Conservation (phyloP, 2,329 filamentous ascomycete species). For the Nothophoma quercina region DNA sequence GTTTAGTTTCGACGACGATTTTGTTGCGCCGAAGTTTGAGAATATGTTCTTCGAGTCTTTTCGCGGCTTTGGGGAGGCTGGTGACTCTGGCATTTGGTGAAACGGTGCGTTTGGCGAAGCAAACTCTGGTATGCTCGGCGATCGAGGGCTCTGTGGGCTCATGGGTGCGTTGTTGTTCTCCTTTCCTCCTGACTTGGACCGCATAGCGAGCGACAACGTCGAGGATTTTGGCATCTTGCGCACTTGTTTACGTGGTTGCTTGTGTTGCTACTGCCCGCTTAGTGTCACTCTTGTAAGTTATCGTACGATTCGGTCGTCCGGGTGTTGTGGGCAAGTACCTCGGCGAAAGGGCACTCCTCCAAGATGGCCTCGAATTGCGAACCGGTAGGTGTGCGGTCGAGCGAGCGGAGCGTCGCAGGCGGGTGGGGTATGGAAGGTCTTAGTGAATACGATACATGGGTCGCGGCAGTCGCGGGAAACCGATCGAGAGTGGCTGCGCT, state of each 20-base stretch:
- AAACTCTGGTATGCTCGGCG: conserved; percentile 39
- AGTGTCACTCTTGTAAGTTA: conserved; percentile 22
- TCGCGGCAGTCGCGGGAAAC: conserved; percentile 22
- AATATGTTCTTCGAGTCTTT: conserved; percentile 56
- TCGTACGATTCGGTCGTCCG: conserved; percentile 1
- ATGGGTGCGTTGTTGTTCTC: conserved; percentile 37
- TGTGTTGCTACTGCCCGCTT: conserved; percentile 35
- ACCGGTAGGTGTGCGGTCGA: conserved; percentile 22
- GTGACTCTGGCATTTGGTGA: conserved; percentile 42
- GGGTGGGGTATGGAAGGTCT: conserved; percentile 22
- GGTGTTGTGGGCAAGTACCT: conserved; percentile 36
- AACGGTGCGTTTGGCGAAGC: conserved; percentile 42
- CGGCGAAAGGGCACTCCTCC: conserved; percentile 25
- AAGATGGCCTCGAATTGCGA: conserved; percentile 19
- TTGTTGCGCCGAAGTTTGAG: conserved; percentile 57
- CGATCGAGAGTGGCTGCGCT: conserved; percentile 24
- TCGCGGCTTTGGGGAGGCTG: conserved; percentile 45
- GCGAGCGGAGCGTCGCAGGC: conserved; percentile 27
- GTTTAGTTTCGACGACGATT: conserved; percentile 54
- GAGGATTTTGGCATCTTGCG: conserved; percentile 51
- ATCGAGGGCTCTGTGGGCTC: conserved; percentile 46
- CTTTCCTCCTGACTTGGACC: conserved; percentile 38
- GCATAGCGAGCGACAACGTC: conserved; percentile 48
- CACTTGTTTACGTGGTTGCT: conserved; percentile 36
- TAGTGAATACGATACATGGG: conserved; percentile 39